A percentile compares a stretch with the other conserved stretches of the same genome.
Conservation (phyloP, 306 rosid species). For the Vigna mungo region DNA sequence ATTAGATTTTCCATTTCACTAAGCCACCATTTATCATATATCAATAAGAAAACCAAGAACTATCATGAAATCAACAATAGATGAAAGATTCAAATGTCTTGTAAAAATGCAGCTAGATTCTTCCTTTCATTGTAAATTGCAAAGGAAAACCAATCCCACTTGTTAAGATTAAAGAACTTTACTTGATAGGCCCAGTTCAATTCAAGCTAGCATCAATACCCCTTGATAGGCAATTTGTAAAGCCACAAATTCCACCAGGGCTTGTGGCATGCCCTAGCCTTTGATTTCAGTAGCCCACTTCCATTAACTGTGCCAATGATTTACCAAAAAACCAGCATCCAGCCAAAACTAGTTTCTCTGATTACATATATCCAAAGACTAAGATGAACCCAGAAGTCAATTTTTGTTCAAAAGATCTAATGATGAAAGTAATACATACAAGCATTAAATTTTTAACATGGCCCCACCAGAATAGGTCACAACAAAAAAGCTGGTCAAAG, state of each 20-base stretch:
- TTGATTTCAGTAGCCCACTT: slow-evolving; percentile 10
- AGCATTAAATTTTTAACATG: not conserved
- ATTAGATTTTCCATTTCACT: slow-evolving; percentile 34
- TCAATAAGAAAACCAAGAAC: slow-evolving; percentile 34
- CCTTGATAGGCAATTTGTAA: slow-evolving; percentile 8
- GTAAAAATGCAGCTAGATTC: slow-evolving; percentile 18
- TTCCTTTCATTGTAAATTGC: slow-evolving; percentile 29
- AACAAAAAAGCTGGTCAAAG: not conserved
- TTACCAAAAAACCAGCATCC: slow-evolving; percentile 31
- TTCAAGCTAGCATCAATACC: slow-evolving; percentile 20
- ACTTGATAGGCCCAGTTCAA: slow-evolving; percentile 12
- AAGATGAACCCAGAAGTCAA: not conserved
- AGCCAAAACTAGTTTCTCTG: slow-evolving; percentile 12
- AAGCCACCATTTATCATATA: slow-evolving; percentile 10
- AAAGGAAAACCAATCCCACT: slow-evolving; percentile 4
- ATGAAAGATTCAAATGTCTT: slow-evolving; percentile 26
- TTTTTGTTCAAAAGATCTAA: slow-evolving; percentile 11
- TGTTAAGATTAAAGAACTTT: not conserved
- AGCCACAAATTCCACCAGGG: slow-evolving; percentile 4
- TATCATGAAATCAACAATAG: not conserved
- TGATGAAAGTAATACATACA: slow-evolving; percentile 9
- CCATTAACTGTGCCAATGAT: slow-evolving; percentile 6
- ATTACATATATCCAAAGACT: slow-evolving; percentile 1
- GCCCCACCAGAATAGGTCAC: slow-evolving; percentile 2
- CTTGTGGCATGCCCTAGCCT: slow-evolving; percentile 10